These are phyloP conservation scores for Tricharina praecox DNA, from an alignment of 495 filamentous ascomycete species.

Conservation along the genomic window DNA sequence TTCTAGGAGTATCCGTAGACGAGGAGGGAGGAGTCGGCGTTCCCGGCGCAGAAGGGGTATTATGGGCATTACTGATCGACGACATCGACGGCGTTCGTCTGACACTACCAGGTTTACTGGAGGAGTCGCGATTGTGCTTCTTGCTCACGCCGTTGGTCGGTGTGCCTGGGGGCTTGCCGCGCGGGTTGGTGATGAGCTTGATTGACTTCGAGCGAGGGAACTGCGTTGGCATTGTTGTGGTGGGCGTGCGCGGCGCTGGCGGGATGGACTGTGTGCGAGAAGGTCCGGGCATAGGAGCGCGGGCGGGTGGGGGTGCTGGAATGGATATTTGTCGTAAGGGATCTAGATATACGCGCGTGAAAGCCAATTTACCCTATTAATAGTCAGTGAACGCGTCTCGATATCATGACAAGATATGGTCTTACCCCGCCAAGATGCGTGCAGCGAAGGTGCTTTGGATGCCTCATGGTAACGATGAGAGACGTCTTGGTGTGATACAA, in stretches of 20 bases:
- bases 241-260: conserved; percentile 8
- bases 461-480: conserved; percentile 44
- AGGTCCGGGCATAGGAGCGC: too few species aligned
- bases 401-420: too few species aligned
- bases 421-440: conserved; percentile 44
- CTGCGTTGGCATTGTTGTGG: background rate
- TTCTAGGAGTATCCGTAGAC: conserved; percentile 9
- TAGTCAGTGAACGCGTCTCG: too few species aligned
- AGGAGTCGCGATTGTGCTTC: conserved; percentile 16
- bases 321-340: too few species aligned
- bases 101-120: too few species aligned
- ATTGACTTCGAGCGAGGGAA: conserved; percentile 4
- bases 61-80: too few species aligned
- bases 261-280: too few species aligned
- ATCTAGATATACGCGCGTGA: too few species aligned
- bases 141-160: conserved; percentile 12
- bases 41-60: conserved; percentile 9
- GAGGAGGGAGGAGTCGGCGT: conserved; percentile 14
- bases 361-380: too few species aligned
- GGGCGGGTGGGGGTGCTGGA: background rate
- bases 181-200: conserved; percentile 20
- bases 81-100: conserved; percentile 11
- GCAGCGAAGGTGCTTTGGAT: conserved; percentile 55
- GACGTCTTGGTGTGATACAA: conserved; percentile 52
- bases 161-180: conserved; percentile 18